A percentile compares a stretch with the other conserved stretches of the same genome.
Conservation (phyloP, 805 yeast genomes). For the Kodamaea jinghongensis region DNA sequence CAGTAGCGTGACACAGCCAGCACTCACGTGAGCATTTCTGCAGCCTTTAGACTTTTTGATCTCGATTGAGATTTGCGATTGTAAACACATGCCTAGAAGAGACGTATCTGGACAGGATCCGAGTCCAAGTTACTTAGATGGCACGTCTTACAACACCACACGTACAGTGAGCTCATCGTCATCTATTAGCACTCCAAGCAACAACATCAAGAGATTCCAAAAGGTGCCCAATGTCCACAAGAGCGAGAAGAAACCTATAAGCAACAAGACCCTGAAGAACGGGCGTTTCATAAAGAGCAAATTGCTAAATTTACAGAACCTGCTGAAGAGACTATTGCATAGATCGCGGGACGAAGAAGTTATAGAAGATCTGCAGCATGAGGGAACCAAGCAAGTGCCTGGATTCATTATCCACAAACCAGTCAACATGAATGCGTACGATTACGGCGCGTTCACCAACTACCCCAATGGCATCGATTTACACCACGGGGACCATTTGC, state of each 20-base stretch:
- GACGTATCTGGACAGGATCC: slow-evolving; percentile 1
- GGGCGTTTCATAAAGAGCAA: slow-evolving; percentile 33
- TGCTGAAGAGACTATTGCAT: slow-evolving; percentile 23
- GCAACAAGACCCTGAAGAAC: slow-evolving; percentile 19
- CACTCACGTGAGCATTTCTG: neutral
- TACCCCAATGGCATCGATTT: slow-evolving; percentile 17
- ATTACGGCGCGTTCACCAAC: slow-evolving; percentile 35
- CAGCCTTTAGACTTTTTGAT: neutral
- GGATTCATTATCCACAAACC: slow-evolving; percentile 34
- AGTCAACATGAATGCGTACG: slow-evolving; percentile 30
- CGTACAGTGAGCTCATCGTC: slow-evolving; percentile 39
- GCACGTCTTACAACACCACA: slow-evolving; percentile 18
- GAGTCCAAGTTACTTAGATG: slow-evolving; percentile 5
- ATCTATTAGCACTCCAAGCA: slow-evolving; percentile 40
- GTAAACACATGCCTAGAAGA: slow-evolving; percentile 1
- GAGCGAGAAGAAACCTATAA: slow-evolving; percentile 8
- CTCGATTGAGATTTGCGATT: neutral
- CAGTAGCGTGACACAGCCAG: too few relatives aligned
- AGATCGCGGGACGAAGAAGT: neutral
- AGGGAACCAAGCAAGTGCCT: slow-evolving; percentile 12
- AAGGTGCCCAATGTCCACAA: slow-evolving; percentile 7
- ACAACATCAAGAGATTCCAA: slow-evolving; percentile 35
- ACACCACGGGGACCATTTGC: slow-evolving; percentile 19
- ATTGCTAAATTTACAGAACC: slow-evolving; percentile 38
- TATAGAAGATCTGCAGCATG: slow-evolving; percentile 5